Conservation (phyloP, 78 protist species). For the Dictyostelium discoideum region DNA sequence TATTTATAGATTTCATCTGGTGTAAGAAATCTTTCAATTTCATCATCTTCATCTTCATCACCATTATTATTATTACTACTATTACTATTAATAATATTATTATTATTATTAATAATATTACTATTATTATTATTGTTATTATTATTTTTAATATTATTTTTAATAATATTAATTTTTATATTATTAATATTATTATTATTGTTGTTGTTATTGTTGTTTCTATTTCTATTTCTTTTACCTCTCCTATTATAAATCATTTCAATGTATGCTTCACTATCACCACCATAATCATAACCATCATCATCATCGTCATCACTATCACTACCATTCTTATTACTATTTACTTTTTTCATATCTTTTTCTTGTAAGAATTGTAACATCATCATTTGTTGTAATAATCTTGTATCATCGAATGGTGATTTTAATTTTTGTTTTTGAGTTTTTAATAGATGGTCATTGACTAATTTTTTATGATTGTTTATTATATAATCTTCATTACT, state of each 20-base stretch:
- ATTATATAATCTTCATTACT: not conserved
- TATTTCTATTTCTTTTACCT: not conserved
- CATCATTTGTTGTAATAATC: conserved; percentile 1
- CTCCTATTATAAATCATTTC: not conserved
- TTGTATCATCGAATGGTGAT: conserved; percentile 2
- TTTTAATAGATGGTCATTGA: not conserved
- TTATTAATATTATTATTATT: no score
- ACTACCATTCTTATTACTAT: not conserved
- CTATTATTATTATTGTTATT: no score
- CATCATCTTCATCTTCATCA: not conserved
- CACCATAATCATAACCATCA: not conserved
- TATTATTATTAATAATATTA: no score
- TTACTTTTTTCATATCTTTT: not conserved
- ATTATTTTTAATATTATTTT: no score
- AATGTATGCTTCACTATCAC: not conserved
- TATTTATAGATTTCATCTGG: not conserved
- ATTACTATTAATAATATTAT: not conserved
- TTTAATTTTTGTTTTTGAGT: not conserved
- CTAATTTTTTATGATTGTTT: not conserved
- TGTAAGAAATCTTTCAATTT: not conserved
- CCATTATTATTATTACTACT: not conserved
- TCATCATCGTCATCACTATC: not conserved
- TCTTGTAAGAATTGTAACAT: not conserved
- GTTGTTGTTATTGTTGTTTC: not conserved
- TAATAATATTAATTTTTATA: no score